Evolutionary conservation across 169 alveolate genomes (phyloP), one percentile per base, ranked within the genome.

Genomic region (Plasmodium reichenowi): DNA sequence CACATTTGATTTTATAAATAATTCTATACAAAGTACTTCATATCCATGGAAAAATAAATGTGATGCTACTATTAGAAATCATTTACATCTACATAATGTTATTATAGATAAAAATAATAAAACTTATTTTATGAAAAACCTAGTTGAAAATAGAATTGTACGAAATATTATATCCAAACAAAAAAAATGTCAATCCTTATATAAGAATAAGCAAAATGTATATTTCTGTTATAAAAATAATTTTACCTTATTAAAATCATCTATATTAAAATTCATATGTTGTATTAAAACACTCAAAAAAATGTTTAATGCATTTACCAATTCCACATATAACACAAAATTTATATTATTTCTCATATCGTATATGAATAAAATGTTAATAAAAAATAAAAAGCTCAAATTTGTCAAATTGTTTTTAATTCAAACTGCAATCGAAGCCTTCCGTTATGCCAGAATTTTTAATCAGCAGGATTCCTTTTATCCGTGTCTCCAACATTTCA

Each of bases 241-340:
- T 63, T 86, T 72, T 54, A 71, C 47, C 13, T 67, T 86, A 13
- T 43, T 86, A 86, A 86, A 86, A 86, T 59, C 63, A n/a, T 45
- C 83, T 54, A 72, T 86, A 50, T 72, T 86, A 72, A 86, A 86
- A 86, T 86, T 86, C 29, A 64, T 86, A 15, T 86, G 92, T 47
- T 86, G 88, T 26, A 72, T 86, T 47, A 86, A 86, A 62, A 71
- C 88, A 3, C 63, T 86, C 50, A 86, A 86, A 52, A 17, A 48
- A 20, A 50, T 70, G 88, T 86, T 86, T 67, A 71, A 70, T 86
- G 59, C 70, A 8, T 86, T 86, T 86, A 71, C 71, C 22, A 86
- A 86, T 56, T 32, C 71, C 24, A 60, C 24, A 2, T 86, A 86
- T 38, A 70, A 52, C 29, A 86, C 88, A 5, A 86, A 32, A 24